Evolutionary conservation across 441 rosid species (phyloP), one percentile per base, ranked within the genome.

Genomic region (Hura crepitans): DNA sequence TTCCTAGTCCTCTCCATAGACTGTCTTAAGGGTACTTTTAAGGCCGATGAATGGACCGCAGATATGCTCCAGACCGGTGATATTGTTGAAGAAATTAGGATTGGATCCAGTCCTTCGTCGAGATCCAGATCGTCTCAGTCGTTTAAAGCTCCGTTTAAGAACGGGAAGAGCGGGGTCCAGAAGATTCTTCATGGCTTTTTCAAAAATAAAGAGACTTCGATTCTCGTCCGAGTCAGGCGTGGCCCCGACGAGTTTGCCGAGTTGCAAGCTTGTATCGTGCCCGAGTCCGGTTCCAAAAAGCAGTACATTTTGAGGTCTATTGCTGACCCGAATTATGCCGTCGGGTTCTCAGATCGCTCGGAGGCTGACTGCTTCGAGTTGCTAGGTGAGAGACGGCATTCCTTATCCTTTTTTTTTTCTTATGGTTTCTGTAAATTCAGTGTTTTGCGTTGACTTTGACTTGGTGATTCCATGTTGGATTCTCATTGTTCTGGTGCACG

Each of bases 61-160:
- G 98, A 91, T 73, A 88, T 88, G 93, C 93, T 91, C 59, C 96
- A 93, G 68, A 91, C 96, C 0, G 98, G 97, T 14, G 98, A 93
- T 71, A 87, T 93, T 75, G 98, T 93, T 0, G 98, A 91, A 73
- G 97, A 93, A 75, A 81, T 93, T 51, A 74, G 80, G 43, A 85
- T 93, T 42, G 84, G 89, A 18, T 63, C 67, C 57, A 90, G 90
- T 22, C 75, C 85, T 23, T 85, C 87, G 22, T 85, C 82, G 55
- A 82, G 83, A 62, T 83, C 85, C 8, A 81, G 85, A 50, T 76
- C 79, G 0, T 69, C 43, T 5, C 69, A 20, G 43, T 81, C 80
- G 15, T 74, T 64, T 35, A 78, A 75, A 63, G 80, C 97, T 64
- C 98, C 98, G 69, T 93, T 91, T 57, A 89, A 87, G 85, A 89